phyloP scores from a whole-genome alignment of 768 basidiomycete species.

The Tulasnella sp. region DNA sequence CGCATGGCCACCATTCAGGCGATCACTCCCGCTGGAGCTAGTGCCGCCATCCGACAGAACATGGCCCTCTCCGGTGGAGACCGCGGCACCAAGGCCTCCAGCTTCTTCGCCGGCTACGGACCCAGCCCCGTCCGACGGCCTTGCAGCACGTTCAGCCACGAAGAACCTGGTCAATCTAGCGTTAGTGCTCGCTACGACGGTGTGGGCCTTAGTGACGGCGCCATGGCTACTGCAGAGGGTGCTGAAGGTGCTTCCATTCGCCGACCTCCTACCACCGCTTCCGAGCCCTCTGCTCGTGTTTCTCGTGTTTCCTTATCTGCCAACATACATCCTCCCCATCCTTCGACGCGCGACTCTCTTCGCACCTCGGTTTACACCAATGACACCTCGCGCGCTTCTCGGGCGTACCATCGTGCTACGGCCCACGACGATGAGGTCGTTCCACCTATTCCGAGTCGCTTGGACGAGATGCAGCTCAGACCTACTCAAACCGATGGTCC shows the following conservation, averaged over 20 bases:
- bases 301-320: constrained; percentile 24
- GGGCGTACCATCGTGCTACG: background rate
- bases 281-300: constrained; percentile 12
- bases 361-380: constrained; percentile 14
- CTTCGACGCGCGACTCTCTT: background rate
- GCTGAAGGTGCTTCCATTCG: constrained; percentile 15
- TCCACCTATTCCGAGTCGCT: background rate
- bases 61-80: constrained; percentile 19
- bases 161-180: constrained; percentile 20
- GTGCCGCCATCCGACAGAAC: constrained; percentile 20
- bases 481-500: constrained; percentile 23
- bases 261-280: constrained; percentile 2
- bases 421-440: constrained; percentile 17
- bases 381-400: constrained; percentile 2
- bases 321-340: constrained; percentile 11
- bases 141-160: constrained; percentile 10
- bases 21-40: constrained; percentile 16
- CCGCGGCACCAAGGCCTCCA: constrained; percentile 15
- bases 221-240: background rate
- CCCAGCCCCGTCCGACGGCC: constrained; percentile 16
- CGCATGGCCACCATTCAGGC: constrained; percentile 24
- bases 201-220: constrained; percentile 4
- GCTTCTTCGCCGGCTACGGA: constrained; percentile 19
- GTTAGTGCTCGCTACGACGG: constrained; percentile 17
- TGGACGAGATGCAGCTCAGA: constrained; percentile 20